phyloP scores from a whole-genome alignment of 116 monocot species.

The Cymodocea nodosa region DNA sequence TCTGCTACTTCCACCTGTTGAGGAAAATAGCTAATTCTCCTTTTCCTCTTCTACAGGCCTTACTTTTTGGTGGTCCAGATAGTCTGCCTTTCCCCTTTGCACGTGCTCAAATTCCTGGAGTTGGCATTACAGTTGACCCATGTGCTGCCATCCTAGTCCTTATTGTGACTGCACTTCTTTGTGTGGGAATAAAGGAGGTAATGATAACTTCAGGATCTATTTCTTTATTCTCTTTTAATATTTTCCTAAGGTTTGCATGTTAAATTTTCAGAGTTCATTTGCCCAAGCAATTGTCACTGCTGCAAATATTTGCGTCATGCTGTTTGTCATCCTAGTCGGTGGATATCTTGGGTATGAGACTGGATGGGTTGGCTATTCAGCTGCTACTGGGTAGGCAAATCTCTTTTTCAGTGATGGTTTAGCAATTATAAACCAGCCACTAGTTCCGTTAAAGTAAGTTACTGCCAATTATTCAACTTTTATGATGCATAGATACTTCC shows the following conservation, averaged over 20 bases:
- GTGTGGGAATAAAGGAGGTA: conserved; percentile 97
- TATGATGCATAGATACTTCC: conserved; percentile 54
- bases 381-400: conserved; percentile 45
- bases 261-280: conserved; percentile 54
- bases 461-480: background rate
- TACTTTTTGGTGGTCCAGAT: conserved; percentile 87
- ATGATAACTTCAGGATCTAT: background rate
- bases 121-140: conserved; percentile 78
- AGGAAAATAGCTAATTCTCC: background rate
- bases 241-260: conserved; percentile 1
- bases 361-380: conserved; percentile 88
- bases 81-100: conserved; percentile 68
- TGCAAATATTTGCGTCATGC: conserved; percentile 69
- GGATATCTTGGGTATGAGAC: conserved; percentile 84
- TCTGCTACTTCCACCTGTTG: background rate
- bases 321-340: conserved; percentile 88
- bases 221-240: background rate
- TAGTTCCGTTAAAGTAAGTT: background rate
- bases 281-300: conserved; percentile 60
- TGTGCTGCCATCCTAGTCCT: conserved; percentile 82
- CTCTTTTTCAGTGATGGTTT: background rate
- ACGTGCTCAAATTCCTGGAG: conserved; percentile 55
- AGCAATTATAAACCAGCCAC: background rate
- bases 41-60: conserved; percentile 40
- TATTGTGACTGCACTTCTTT: conserved; percentile 72